phyloP scores from a whole-genome alignment of 2,329 filamentous ascomycete genomes.

The Aspergillus sp. region DNA sequence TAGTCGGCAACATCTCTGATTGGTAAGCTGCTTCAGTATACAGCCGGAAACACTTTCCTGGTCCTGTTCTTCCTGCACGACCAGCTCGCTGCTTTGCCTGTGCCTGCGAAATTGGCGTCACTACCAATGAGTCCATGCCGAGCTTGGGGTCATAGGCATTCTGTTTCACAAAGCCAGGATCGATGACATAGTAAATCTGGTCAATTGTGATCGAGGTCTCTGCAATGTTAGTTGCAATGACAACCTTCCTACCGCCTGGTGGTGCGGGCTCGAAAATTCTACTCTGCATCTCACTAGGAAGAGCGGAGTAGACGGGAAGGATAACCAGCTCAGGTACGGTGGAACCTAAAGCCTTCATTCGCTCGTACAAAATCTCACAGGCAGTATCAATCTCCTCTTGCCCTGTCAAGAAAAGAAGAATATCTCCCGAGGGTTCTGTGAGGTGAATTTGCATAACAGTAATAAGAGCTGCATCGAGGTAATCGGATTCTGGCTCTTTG shows the following conservation, averaged over 20 bases:
- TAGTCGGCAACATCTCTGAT: conserved; percentile 93
- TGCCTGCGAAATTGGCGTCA: conserved; percentile 94
- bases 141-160: conserved; percentile 96
- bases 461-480: conserved; percentile 86
- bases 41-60: conserved; percentile 90
- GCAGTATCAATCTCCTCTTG: conserved; percentile 97
- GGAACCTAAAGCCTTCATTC: conserved; percentile 92
- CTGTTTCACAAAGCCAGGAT: conserved; percentile 96
- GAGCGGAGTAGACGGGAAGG: conserved; percentile 89
- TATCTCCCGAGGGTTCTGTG: conserved; percentile 86
- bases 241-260: conserved; percentile 79
- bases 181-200: conserved; percentile 94
- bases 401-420: conserved; percentile 92
- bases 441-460: conserved; percentile 98
- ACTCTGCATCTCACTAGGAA: conserved; percentile 91
- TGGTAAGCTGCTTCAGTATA: conserved; percentile 96
- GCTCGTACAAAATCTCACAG: conserved; percentile 86
- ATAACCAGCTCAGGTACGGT: conserved; percentile 89
- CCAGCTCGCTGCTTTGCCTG: conserved; percentile 93
- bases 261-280: conserved; percentile 92
- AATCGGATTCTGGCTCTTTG: conserved; percentile 90
- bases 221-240: conserved; percentile 97
- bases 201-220: conserved; percentile 98
- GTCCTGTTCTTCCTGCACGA: conserved; percentile 87
- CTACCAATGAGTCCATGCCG: conserved; percentile 93